Conservation (phyloP, 768 basidiomycete species). For the Rhodotorula paludigena region DNA sequence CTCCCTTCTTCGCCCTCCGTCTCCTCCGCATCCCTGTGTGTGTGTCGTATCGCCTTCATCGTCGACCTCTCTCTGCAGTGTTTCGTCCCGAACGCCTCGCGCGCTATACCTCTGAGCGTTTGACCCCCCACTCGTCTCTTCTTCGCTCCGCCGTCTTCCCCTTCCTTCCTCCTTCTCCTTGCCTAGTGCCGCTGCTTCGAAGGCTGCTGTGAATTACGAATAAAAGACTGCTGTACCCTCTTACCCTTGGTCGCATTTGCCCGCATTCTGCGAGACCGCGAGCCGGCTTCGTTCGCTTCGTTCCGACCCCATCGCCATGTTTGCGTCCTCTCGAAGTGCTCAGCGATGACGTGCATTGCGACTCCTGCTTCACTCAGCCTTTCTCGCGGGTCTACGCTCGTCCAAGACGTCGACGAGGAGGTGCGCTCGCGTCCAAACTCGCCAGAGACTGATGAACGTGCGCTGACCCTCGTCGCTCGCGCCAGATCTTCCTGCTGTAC, state of each 20-base stretch:
- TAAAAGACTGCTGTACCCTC: slow-evolving; percentile 2
- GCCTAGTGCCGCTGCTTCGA: no score
- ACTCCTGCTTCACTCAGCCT: background rate
- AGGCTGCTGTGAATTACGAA: background rate
- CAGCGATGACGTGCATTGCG: background rate
- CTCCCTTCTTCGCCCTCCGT: background rate
- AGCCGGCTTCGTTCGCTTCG: background rate
- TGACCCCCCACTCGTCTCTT: background rate
- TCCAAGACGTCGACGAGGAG: slow-evolving; percentile 31
- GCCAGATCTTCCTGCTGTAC: slow-evolving; percentile 29
- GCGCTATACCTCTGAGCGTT: background rate
- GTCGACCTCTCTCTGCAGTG: background rate
- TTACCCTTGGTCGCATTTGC: background rate
- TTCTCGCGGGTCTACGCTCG: background rate
- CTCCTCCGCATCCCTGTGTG: no score
- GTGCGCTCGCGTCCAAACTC: background rate
- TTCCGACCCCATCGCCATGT: background rate
- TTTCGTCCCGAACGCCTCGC: no score
- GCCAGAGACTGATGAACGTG: background rate
- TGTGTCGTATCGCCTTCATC: background rate
- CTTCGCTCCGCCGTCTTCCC: no score
- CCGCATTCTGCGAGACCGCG: background rate
- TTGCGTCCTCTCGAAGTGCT: background rate
- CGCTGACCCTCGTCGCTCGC: background rate
- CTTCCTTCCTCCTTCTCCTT: background rate